Base-by-base conservation (phyloP, 805 yeast species). In the Torulaspora indica region DNA sequence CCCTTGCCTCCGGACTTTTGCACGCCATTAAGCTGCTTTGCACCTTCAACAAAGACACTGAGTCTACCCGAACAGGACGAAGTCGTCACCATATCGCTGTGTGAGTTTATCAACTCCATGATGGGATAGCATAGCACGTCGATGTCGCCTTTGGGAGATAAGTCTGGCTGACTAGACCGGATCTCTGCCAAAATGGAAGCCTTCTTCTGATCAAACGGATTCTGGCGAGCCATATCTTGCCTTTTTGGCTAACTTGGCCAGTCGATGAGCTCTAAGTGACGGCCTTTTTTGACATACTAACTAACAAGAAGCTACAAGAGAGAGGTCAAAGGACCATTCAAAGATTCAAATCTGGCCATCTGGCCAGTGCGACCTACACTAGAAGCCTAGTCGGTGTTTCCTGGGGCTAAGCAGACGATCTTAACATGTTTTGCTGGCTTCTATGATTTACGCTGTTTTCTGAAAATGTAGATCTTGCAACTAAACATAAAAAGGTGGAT, bases 61-160 rank as follows among this genome's bases (percentile, higher is more conserved):
- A 87, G 82, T 56, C 96, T 70, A 2, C 96, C 96, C 0, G 95
- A 85, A 53, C 96, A 88, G 13, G 93, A 82, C 1, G 95, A 85
- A 0, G 96, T 88, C 2, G 95, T 87, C 8, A 88, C 93, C 79
- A 84, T 75, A 51, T 82, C 79, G 0, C 64, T 55, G 52, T 78
- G 77, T 2, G 73, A 52, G 56, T 88, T 88, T 53, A 88, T 82
- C 12, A 81, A 59, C 12, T 77, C 63, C 48, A 88, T 85, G 14
- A 88, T 72, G 2, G 95, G 95, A 9, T 82, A 56, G 54, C 95
- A 82, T 15, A 75, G 67, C 38, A 67, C 78, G 63, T 88, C 96
- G n/a, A 87, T 80, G 2, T 87, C 75, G 1, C 96, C 96, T 57
- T 88, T 89, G 12, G 96, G 96, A 2, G 95, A 84, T n/a, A 79